A percentile compares a stretch with the other conserved stretches of the same genome.
phyloP scores from a whole-genome alignment of 164 flowering plant genomes.

The Kalanchoe fedtschenkoi region DNA sequence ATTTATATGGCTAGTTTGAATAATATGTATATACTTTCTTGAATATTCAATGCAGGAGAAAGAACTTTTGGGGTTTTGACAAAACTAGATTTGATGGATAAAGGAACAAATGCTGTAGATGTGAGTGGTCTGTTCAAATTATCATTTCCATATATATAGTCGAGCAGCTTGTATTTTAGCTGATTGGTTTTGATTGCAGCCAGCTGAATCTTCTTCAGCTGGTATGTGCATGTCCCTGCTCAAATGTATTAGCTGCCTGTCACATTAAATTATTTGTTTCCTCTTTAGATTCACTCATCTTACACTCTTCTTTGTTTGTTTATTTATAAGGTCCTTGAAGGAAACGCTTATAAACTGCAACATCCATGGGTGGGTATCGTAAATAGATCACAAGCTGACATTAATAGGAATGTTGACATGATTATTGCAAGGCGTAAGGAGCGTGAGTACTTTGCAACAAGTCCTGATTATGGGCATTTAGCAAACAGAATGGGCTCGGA shows the following conservation, averaged over 20 bases:
- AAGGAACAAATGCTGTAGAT: conserved; percentile 85
- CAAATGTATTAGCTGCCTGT: not conserved
- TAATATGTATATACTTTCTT: not conserved
- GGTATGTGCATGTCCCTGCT: too few relatives aligned
- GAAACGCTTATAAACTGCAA: conserved; percentile 66
- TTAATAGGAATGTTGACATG: conserved; percentile 83
- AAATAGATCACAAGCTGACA: conserved; percentile 90
- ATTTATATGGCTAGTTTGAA: not conserved
- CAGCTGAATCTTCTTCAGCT: too few relatives aligned
- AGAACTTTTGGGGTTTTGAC: conserved; percentile 91
- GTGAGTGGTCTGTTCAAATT: too few relatives aligned
- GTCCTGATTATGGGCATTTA: conserved; percentile 79
- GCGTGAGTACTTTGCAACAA: conserved; percentile 62
- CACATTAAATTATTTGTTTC: not conserved
- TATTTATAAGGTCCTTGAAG: conserved; percentile 70
- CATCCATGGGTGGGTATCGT: conserved; percentile 96
- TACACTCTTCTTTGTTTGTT: not conserved
- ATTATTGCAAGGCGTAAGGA: conserved; percentile 66
- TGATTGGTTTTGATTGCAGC: too few relatives aligned
- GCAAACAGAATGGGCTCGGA: conserved; percentile 85
- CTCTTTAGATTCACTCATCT: too few relatives aligned
- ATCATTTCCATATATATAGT: too few relatives aligned
- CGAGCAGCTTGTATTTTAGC: too few relatives aligned
- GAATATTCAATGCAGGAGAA: conserved; percentile 41
- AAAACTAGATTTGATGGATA: conserved; percentile 93